Base-by-base conservation (phyloP, 345 rosid species). In the Acer yangbiense region DNA sequence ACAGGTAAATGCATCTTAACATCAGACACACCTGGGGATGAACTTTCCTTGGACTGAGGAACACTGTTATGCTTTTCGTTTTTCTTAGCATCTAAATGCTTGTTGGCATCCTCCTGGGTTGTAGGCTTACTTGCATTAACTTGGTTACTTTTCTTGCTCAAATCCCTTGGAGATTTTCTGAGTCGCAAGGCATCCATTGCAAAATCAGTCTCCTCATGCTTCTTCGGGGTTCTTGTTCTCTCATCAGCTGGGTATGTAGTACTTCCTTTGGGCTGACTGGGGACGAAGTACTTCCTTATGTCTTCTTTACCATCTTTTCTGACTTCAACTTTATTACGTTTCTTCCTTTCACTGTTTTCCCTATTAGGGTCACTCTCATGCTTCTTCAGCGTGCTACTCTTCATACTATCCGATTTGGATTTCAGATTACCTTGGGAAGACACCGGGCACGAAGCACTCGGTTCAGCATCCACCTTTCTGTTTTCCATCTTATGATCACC, bases 121-220 rank as follows among this genome's bases (percentile, higher is more conserved):
- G 25, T 39, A 29, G 17, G 12, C 68, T 50, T 81, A 71, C 72
- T 73, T 35, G 65, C 73, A 77, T 60, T 68, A 39, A 27, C 62
- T 77, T 61, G 70, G 79, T 70, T 43, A 21, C 35, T 73, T 73
- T 25, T 50, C 79, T 74, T 83, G 75, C 82, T 78, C 54, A 79
- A 64, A 67, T 79, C 86, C 79, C 78, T 81, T 3, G 85, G 85
- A 64, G 91, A 84, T 72, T 85, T 80, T 82, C 90, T 82, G 72
- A 76, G 83, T 54, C 76, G 83, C 16, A 82, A 41, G 63, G 83
- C 82, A 69, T 79, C 84, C 35, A 57, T 62, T 32, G 64, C 58
- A 52, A 27, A 70, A 46, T 75, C 66, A 64, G 21, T 77, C 73
- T 71, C 64, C 12, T 44, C 39, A 35, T 4, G 60, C 62, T 75